Conservation (phyloP, 768 basidiomycete species). For the Tulasnella sp. region DNA sequence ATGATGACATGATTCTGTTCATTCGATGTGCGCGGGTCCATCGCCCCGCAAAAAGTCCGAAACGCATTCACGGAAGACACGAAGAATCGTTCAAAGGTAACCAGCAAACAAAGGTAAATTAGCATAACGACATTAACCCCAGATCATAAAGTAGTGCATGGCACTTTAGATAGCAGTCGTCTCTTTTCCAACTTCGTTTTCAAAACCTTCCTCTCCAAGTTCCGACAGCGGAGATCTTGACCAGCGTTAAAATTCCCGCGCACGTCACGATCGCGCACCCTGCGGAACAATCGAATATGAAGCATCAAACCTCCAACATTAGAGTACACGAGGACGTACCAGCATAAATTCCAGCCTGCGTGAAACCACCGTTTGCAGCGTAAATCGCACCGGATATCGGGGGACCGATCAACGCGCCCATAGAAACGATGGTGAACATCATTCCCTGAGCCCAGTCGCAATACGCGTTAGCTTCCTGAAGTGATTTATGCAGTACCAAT, state of each 20-base stretch:
- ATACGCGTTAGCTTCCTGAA: background rate
- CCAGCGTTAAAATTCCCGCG: background rate
- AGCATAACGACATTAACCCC: background rate
- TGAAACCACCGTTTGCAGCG: background rate
- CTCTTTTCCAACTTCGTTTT: background rate
- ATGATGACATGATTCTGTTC: background rate
- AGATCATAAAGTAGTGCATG: background rate
- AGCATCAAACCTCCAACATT: too few relatives aligned
- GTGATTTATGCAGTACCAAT: background rate
- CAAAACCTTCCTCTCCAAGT: conserved; percentile 1
- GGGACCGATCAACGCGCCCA: conserved; percentile 31
- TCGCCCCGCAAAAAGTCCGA: too few relatives aligned
- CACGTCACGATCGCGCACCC: background rate
- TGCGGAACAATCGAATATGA: background rate
- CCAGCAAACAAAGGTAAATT: too few relatives aligned
- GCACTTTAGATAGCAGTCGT: background rate
- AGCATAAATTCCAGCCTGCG: conserved; percentile 30
- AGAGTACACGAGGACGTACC: background rate
- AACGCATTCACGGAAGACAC: too few relatives aligned
- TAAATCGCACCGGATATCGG: conserved; percentile 36
- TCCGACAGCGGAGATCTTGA: conserved; percentile 10
- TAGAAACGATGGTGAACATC: conserved; percentile 28
- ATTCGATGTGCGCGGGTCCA: too few relatives aligned
- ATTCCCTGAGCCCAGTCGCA: conserved; percentile 14
- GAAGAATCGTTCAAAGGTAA: too few relatives aligned